Base-by-base conservation (phyloP, 208 protist species). In the Porcisia hertigi region DNA sequence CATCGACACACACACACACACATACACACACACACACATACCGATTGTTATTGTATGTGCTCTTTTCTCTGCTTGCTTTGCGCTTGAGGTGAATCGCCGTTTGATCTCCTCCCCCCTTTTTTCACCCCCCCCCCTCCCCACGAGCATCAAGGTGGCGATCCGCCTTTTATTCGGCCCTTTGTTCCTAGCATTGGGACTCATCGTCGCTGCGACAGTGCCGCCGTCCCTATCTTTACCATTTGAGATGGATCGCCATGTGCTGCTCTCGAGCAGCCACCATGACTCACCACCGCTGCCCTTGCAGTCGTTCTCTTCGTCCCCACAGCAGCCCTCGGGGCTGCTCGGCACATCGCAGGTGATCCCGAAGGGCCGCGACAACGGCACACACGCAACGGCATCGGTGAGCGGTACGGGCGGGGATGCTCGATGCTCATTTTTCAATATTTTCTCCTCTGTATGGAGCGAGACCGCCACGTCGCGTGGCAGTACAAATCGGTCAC, bases 401-500 rank as follows among this genome's bases (percentile, higher is more conserved):
- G 45, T 8, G 41, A 60, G 30, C 49, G 59, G 69, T 54, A 47
- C 72, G 9, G 34, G 20, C 34, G 75, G 73, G 55, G 78, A 82
- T 2, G 41, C 69, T 18, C 73, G 66, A 18, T 18, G 47, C 25
- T 82, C 78, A 39, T 53, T 77, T 30, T 78, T 82, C 16, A 78
- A 66, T 67, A 74, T 57, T 36, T 47, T 82, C 55, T 82, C 77
- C 25, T 74, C 73, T 18, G 58, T 34, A 6, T 71, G 72, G 57
- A 77, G 60, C 55, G 67, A 70, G 20, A 16, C n/a, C 1, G 45
- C 58, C 2, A 57, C 58, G 7, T 36, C 58, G 25, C 75, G 58
- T 9, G 20, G 52, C 53, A 41, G 20, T 20, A 36, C 53, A 0
- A 41, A 6, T 23, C 60, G 16, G 3, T 71, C 70, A 0, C 3